Evolutionary conservation across 1,284 basidiomycete species (phyloP).

Genomic region (Cyathus olla): DNA sequence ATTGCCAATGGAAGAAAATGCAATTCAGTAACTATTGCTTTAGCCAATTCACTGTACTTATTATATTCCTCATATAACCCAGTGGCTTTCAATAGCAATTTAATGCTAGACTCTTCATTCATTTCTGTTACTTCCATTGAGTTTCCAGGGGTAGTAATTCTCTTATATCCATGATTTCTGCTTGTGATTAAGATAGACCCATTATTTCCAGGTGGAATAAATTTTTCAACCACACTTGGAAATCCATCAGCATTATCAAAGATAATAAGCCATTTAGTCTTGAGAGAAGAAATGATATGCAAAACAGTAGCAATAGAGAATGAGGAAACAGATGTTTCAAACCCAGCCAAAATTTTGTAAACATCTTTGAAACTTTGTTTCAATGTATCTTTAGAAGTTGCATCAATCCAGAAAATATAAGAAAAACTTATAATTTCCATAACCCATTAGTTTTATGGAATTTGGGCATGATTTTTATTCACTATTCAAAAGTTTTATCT

Average conservation of each 20-base stretch:
- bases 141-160: neutral
- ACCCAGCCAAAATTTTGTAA: neutral
- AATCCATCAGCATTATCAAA: slow-evolving; percentile 5
- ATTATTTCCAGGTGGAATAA: neutral
- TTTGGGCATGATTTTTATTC: too few relatives aligned
- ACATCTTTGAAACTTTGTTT: neutral
- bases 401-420: slow-evolving; percentile 3
- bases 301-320: neutral
- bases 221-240: neutral
- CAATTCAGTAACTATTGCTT: neutral
- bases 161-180: neutral
- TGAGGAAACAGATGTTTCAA: neutral
- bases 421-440: too few relatives aligned
- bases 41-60: neutral
- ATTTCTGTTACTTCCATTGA: neutral
- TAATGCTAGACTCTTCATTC: neutral
- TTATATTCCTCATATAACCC: neutral
- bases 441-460: too few relatives aligned
- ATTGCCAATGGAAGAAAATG: slow-evolving; percentile 5
- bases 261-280: neutral
- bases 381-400: neutral
- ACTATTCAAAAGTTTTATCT: too few relatives aligned
- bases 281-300: neutral
- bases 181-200: slow-evolving; percentile 2
- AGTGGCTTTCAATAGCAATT: neutral